These are phyloP conservation scores for Pezicula neosporulosa DNA, from an alignment of 2,329 filamentous ascomycete genomes.

Conservation along the genomic window DNA sequence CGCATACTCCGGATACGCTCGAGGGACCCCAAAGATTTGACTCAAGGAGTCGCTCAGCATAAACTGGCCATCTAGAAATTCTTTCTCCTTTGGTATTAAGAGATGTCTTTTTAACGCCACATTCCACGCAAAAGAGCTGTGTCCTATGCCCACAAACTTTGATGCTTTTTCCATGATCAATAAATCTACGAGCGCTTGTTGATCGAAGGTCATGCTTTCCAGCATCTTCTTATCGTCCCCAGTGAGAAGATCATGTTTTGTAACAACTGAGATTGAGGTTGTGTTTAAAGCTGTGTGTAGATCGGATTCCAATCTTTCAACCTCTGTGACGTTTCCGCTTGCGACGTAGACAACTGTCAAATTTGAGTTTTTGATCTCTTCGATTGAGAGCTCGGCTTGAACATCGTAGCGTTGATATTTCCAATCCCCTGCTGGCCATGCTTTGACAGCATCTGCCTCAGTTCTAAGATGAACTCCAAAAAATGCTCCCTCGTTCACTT, in stretches of 20 bases:
- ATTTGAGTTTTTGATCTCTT: constrained; percentile 3
- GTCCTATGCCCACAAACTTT: constrained; percentile 36
- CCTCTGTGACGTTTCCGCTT: constrained; percentile 6
- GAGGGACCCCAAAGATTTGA: background rate
- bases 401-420: constrained; percentile 8
- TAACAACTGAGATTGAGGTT: constrained; percentile 8
- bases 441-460: constrained; percentile 12
- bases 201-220: constrained; percentile 36
- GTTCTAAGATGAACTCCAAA: constrained; percentile 17
- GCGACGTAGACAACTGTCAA: constrained; percentile 11
- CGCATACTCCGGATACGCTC: background rate
- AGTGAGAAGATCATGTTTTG: constrained; percentile 37
- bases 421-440: constrained; percentile 10
- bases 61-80: background rate
- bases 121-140: constrained; percentile 42
- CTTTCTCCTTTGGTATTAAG: background rate
- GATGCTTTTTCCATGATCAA: constrained; percentile 40
- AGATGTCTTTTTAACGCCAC: constrained; percentile 36
- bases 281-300: background rate
- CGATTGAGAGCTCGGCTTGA: constrained; percentile 8
- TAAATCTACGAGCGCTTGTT: constrained; percentile 44
- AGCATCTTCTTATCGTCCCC: constrained; percentile 28
- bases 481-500: constrained; percentile 11
- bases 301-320: constrained; percentile 5
- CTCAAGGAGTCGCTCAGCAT: background rate